These are phyloP conservation scores for Ganoderma leucocontextum DNA, from an alignment of 1,284 basidiomycete species.

Conservation along the genomic window DNA sequence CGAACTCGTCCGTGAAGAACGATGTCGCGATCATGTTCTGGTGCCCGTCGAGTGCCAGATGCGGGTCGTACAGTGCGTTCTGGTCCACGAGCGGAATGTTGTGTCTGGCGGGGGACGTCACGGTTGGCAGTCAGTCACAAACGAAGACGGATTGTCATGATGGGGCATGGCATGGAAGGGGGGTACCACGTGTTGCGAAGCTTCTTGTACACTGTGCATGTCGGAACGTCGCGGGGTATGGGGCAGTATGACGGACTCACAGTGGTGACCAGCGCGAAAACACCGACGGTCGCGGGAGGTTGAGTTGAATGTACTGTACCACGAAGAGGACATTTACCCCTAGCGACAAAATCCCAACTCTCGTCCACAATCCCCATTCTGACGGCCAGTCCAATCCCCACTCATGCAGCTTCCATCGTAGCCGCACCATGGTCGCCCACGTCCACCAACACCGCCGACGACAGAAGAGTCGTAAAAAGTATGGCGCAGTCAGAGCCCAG, in stretches of 20 bases:
- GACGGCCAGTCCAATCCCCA: constrained; percentile 10
- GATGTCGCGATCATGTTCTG: constrained; percentile 51
- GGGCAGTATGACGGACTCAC: constrained; percentile 21
- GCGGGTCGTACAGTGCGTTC: constrained; percentile 12
- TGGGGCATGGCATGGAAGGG: neutral
- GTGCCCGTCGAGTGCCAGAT: constrained; percentile 13
- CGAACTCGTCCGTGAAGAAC: constrained; percentile 53
- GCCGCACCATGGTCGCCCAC: neutral
- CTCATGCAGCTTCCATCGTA: constrained; percentile 2
- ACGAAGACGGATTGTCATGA: neutral
- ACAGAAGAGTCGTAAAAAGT: neutral
- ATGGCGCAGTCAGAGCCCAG: neutral
- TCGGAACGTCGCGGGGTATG: neutral
- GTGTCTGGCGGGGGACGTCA: constrained; percentile 17
- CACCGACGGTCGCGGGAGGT: constrained; percentile 3
- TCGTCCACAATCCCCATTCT: constrained; percentile 20
- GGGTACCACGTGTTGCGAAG: neutral
- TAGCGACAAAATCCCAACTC: constrained; percentile 18
- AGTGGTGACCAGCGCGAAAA: constrained; percentile 22
- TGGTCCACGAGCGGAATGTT: constrained; percentile 21
- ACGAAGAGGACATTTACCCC: constrained; percentile 23
- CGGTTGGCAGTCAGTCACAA: constrained; percentile 1
- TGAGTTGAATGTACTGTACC: neutral
- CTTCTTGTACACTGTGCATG: neutral
- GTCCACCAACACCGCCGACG: neutral